A percentile compares a stretch with the other conserved stretches of the same genome.
phyloP scores from a whole-genome alignment of 768 basidiomycete species.

The Lactarius hengduanensis region DNA sequence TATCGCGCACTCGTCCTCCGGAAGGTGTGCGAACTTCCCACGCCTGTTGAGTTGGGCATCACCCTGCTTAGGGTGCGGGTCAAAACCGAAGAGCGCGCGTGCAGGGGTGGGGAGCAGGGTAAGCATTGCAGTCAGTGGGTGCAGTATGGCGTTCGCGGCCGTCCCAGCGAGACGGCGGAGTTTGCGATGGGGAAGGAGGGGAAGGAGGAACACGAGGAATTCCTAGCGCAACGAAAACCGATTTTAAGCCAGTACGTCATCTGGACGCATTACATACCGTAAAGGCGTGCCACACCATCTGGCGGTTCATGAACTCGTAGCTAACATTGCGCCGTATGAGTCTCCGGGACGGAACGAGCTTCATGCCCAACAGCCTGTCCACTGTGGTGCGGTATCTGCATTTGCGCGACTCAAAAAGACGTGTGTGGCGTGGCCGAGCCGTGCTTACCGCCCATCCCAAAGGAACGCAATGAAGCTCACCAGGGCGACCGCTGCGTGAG shows the following conservation, averaged over 20 bases:
- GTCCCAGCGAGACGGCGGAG: constrained; percentile 54
- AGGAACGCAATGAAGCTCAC: constrained; percentile 82
- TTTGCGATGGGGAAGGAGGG: constrained; percentile 69
- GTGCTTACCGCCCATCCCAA: constrained; percentile 78
- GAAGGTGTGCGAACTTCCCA: constrained; percentile 70
- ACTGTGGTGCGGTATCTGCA: constrained; percentile 80
- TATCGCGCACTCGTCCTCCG: constrained; percentile 81
- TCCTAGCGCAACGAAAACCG: constrained; percentile 52
- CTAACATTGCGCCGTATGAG: constrained; percentile 81
- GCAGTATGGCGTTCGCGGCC: constrained; percentile 33
- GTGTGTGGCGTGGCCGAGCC: background rate
- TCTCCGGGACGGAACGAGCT: constrained; percentile 66
- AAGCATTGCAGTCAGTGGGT: constrained; percentile 31
- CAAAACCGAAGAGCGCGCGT: constrained; percentile 31
- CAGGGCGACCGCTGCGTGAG: constrained; percentile 59
- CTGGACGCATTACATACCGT: constrained; percentile 56
- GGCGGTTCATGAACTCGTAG: constrained; percentile 99
- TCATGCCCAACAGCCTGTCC: constrained; percentile 74
- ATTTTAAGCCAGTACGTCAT: background rate
- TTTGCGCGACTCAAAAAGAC: background rate
- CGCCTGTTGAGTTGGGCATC: constrained; percentile 27
- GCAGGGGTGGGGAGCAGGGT: constrained; percentile 38
- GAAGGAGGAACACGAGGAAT: constrained; percentile 90
- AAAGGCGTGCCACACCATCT: constrained; percentile 99
- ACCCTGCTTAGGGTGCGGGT: background rate